Evolutionary conservation across 73 alveolate genomes (phyloP).

Genomic region (Paramecium caudatum): DNA sequence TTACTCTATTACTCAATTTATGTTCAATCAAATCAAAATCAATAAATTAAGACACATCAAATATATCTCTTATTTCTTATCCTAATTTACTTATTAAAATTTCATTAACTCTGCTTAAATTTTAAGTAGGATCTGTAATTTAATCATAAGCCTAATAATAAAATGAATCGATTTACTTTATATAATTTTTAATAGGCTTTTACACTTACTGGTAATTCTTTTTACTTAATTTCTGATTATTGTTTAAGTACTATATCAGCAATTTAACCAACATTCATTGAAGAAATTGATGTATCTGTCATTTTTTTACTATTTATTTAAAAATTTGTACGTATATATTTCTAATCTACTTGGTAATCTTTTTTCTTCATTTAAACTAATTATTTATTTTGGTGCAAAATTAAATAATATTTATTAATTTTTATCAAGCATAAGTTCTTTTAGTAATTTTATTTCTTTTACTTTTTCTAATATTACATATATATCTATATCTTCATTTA

Average conservation of each 20-base stretch:
- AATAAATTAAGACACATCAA: constrained; percentile 61
- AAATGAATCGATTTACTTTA: not conserved
- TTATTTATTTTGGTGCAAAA: constrained; percentile 36
- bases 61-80: constrained; percentile 24
- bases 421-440: constrained; percentile 25
- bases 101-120: constrained; percentile 2
- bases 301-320: not conserved
- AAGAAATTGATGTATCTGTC: constrained; percentile 17
- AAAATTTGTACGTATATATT: not conserved
- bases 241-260: constrained; percentile 12
- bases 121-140: not conserved
- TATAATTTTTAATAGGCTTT: constrained; percentile 39
- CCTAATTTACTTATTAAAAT: constrained; percentile 20
- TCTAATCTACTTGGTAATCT: constrained; percentile 50
- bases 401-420: constrained; percentile 51
- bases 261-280: not conserved
- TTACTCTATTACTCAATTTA: constrained; percentile 25
- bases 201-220: not conserved
- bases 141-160: constrained; percentile 45
- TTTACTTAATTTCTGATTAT: not conserved
- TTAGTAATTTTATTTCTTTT: constrained; percentile 20
- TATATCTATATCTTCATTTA: constrained; percentile 52
- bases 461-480: constrained; percentile 57
- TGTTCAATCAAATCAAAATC: constrained; percentile 3
- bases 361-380: not conserved